Evolutionary conservation across 192 early-diverging fungal species (phyloP).

Genomic region (Dissophora globulifera): DNA sequence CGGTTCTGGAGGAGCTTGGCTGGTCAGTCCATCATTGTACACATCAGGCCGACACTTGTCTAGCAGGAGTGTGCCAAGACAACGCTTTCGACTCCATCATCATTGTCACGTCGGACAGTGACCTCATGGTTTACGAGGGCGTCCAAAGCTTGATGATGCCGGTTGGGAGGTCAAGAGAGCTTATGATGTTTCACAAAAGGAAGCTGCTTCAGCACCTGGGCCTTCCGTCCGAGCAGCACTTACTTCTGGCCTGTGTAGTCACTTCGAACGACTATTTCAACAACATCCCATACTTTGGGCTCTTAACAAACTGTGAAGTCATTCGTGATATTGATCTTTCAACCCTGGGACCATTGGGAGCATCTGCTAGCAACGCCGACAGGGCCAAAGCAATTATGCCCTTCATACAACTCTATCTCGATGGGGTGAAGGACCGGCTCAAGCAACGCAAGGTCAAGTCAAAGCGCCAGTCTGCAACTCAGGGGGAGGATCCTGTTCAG

Average conservation of each 20-base stretch:
- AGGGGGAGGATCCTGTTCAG: too few relatives aligned
- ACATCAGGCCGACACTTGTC: constrained; percentile 9
- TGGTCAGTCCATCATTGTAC: background rate
- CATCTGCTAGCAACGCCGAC: background rate
- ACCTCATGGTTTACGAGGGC: constrained; percentile 4
- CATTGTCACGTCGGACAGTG: constrained; percentile 1
- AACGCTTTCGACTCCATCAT: background rate
- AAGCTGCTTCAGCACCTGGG: background rate
- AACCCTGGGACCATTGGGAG: background rate
- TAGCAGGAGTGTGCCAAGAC: background rate
- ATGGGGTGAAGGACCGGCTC: background rate
- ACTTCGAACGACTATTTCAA: constrained; percentile 2
- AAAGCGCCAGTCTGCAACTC: too few relatives aligned
- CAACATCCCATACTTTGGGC: constrained; percentile 11
- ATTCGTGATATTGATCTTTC: constrained; percentile 1
- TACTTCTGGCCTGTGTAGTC: constrained; percentile 7
- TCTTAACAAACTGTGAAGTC: constrained; percentile 1
- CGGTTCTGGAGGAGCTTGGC: background rate
- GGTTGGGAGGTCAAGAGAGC: background rate
- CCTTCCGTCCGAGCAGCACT: background rate
- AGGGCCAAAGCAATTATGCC: background rate
- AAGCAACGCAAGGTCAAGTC: too few relatives aligned
- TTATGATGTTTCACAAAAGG: background rate
- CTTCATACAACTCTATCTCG: background rate
- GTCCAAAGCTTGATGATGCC: background rate